phyloP scores from a whole-genome alignment of 495 filamentous ascomycete genomes.

The Xylaria castorea region DNA sequence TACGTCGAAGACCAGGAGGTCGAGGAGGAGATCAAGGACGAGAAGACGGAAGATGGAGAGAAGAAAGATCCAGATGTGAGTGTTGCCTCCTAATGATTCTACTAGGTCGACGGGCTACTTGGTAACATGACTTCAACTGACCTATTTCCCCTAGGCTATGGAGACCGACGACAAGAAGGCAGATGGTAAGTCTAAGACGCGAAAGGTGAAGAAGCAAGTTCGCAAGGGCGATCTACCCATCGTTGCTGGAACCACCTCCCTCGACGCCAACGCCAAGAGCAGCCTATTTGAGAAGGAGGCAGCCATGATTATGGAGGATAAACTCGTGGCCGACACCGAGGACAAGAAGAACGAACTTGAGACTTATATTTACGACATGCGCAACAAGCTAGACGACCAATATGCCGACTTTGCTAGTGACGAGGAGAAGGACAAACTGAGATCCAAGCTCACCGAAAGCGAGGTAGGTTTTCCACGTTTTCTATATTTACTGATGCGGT shows the following conservation, averaged over 20 bases:
- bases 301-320: constrained; percentile 96
- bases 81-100: constrained; percentile 30
- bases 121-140: constrained; percentile 4
- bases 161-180: constrained; percentile 80
- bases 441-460: constrained; percentile 74
- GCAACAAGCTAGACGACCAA: constrained; percentile 90
- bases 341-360: constrained; percentile 99
- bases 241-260: constrained; percentile 76
- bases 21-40: constrained; percentile 85
- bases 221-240: constrained; percentile 97
- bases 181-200: constrained; percentile 86
- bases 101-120: constrained; percentile 25
- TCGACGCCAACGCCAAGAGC: constrained; percentile 73
- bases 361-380: constrained; percentile 93
- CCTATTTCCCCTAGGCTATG: constrained; percentile 72
- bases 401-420: constrained; percentile 89
- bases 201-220: constrained; percentile 99
- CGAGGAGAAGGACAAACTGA: constrained; percentile 88
- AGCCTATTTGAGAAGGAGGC: constrained; percentile 78
- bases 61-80: constrained; percentile 79
- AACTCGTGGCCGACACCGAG: constrained; percentile 96
- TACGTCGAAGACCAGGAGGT: constrained; percentile 98
- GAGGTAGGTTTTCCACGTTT: constrained; percentile 69
- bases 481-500: constrained; percentile 9
- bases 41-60: constrained; percentile 59